Conservation (phyloP, 1,284 basidiomycete species). For the Stygiomarasmius scandens region DNA sequence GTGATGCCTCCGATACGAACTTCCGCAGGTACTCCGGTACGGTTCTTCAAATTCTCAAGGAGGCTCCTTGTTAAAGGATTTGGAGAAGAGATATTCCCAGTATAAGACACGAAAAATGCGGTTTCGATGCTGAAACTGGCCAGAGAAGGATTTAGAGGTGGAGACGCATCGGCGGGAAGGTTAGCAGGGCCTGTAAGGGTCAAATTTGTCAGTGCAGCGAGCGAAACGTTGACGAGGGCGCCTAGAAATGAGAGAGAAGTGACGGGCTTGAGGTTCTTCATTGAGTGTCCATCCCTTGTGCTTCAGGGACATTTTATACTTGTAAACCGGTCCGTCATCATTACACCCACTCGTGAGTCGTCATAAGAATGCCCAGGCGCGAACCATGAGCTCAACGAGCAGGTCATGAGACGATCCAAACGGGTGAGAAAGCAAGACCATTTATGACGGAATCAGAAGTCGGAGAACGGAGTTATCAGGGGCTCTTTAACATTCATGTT, state of each 20-base stretch:
- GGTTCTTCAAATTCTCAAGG: conserved; percentile 44
- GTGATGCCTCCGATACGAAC: conserved; percentile 54
- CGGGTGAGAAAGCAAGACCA: no score
- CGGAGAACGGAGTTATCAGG: no score
- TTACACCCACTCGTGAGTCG: background rate
- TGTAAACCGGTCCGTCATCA: background rate
- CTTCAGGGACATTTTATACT: background rate
- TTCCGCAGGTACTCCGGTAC: conserved; percentile 47
- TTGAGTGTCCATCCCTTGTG: background rate
- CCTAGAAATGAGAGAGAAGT: background rate
- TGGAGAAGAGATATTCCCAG: conserved; percentile 45
- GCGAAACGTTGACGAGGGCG: background rate
- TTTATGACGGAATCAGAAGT: no score
- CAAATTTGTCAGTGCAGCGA: conserved; percentile 18
- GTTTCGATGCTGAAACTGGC: conserved; percentile 57
- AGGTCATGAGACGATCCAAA: background rate
- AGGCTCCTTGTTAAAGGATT: conserved; percentile 45
- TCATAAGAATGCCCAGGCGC: background rate
- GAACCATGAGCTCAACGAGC: background rate
- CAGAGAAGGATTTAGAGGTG: conserved; percentile 42
- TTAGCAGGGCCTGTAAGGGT: conserved; percentile 41
- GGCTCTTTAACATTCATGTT: no score
- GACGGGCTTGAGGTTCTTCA: background rate
- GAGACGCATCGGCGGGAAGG: conserved; percentile 45
- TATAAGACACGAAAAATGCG: conserved; percentile 49